These are phyloP conservation scores for Malus hybrid DNA, from an alignment of 331 rosid species.

Conservation along the genomic window DNA sequence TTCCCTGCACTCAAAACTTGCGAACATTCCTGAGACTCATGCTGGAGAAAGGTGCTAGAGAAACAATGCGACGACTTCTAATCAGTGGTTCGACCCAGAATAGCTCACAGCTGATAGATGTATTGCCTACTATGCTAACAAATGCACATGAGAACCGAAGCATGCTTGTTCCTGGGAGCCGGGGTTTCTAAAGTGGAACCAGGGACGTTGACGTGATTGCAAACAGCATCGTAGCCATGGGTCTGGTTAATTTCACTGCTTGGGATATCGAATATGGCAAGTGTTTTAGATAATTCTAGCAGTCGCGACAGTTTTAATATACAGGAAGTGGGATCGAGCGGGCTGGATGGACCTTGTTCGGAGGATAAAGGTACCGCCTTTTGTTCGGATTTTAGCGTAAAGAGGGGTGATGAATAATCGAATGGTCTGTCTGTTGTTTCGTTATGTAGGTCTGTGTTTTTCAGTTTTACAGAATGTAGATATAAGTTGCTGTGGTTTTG, in stretches of 20 bases:
- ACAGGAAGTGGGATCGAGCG: constrained; percentile 26
- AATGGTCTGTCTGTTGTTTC: background rate
- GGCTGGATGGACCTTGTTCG: constrained; percentile 28
- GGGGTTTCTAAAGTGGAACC: constrained; percentile 69
- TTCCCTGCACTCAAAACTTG: constrained; percentile 61
- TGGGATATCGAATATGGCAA: constrained; percentile 37
- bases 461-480: constrained; percentile 22
- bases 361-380: constrained; percentile 24
- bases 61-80: constrained; percentile 74
- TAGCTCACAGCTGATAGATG: constrained; percentile 48
- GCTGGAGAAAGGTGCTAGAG: constrained; percentile 81
- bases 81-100: constrained; percentile 67
- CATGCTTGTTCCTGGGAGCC: constrained; percentile 67
- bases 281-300: constrained; percentile 15
- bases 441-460: constrained; percentile 20
- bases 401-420: constrained; percentile 9
- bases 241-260: constrained; percentile 54
- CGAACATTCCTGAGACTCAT: constrained; percentile 59
- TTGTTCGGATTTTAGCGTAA: constrained; percentile 25
- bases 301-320: constrained; percentile 13
- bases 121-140: constrained; percentile 60
- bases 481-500: constrained; percentile 19
- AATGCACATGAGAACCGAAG: constrained; percentile 42
- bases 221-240: constrained; percentile 75
- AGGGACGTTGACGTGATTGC: constrained; percentile 66